Evolutionary conservation across 257 asterid genomes (phyloP).

Genomic region (Solanum boliviense): DNA sequence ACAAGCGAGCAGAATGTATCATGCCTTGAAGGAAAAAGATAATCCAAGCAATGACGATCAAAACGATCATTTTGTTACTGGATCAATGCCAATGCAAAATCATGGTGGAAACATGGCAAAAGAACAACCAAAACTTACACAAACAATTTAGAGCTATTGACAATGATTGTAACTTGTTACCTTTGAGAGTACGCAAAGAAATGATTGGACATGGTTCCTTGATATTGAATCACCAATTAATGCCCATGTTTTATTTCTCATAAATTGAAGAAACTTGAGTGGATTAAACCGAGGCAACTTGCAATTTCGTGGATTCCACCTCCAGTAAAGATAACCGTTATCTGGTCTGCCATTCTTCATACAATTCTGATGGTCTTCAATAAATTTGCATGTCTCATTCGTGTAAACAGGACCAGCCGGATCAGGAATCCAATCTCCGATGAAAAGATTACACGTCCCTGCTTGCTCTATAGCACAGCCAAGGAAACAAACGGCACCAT

Average conservation of each 20-base stretch:
- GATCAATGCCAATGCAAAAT: not conserved
- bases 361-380: constrained; percentile 65
- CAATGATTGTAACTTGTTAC: constrained; percentile 11
- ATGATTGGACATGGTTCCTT: constrained; percentile 68
- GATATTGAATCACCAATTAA: constrained; percentile 80
- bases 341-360: constrained; percentile 69
- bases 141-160: not conserved
- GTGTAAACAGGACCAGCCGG: constrained; percentile 57
- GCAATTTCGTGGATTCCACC: constrained; percentile 67
- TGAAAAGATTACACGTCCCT: constrained; percentile 44
- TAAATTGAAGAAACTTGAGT: constrained; percentile 38
- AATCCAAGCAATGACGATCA: not conserved
- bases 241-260: constrained; percentile 64
- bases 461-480: constrained; percentile 5
- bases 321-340: constrained; percentile 63
- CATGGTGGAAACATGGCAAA: not conserved
- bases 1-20: not conserved
- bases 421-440: constrained; percentile 67
- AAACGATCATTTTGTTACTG: not conserved
- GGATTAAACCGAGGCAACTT: constrained; percentile 42
- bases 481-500: not conserved
- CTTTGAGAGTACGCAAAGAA: constrained; percentile 63
- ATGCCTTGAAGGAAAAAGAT: not conserved
- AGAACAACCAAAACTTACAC: not conserved
- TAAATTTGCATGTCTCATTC: constrained; percentile 46